Evolutionary conservation across 768 basidiomycete genomes (phyloP).

Genomic region (Lactifluus hygrophoroides): DNA sequence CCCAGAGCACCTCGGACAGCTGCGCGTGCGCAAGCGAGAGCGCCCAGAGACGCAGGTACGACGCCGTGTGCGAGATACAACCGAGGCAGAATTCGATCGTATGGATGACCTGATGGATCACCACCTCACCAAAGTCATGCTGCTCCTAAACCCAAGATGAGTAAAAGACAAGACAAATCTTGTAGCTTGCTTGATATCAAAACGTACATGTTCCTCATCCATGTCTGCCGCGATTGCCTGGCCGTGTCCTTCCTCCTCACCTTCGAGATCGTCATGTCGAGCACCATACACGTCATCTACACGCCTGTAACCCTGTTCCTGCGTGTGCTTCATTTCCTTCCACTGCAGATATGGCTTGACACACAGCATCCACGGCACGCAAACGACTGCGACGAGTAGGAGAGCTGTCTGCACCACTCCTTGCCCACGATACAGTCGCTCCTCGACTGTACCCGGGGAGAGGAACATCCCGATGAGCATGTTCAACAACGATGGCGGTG

Average conservation of each 20-base stretch:
- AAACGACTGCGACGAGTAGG: constrained; percentile 68
- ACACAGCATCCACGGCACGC: constrained; percentile 92
- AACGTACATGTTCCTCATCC: constrained; percentile 67
- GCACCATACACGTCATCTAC: constrained; percentile 39
- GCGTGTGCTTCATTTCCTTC: constrained; percentile 81
- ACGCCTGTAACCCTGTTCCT: constrained; percentile 76
- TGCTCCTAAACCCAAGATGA: constrained; percentile 45
- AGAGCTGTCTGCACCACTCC: constrained; percentile 73
- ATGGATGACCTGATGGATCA: constrained; percentile 97
- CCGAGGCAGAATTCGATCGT: constrained; percentile 99
- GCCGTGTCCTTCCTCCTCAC: constrained; percentile 76
- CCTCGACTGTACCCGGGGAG: constrained; percentile 70
- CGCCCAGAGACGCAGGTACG: constrained; percentile 92
- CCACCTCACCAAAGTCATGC: constrained; percentile 89
- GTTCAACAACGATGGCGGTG: constrained; percentile 86
- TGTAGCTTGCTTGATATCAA: background rate
- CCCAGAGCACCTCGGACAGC: constrained; percentile 88
- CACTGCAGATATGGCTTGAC: constrained; percentile 87
- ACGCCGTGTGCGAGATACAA: constrained; percentile 96
- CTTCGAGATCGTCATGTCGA: constrained; percentile 57
- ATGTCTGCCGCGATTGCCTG: constrained; percentile 63
- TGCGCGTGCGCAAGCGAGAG: constrained; percentile 97
- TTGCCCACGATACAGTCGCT: constrained; percentile 83
- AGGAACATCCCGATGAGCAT: constrained; percentile 98
- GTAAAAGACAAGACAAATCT: background rate